Conservation (phyloP, 805 yeast genomes). For the Kazachstania kunashirensis region DNA sequence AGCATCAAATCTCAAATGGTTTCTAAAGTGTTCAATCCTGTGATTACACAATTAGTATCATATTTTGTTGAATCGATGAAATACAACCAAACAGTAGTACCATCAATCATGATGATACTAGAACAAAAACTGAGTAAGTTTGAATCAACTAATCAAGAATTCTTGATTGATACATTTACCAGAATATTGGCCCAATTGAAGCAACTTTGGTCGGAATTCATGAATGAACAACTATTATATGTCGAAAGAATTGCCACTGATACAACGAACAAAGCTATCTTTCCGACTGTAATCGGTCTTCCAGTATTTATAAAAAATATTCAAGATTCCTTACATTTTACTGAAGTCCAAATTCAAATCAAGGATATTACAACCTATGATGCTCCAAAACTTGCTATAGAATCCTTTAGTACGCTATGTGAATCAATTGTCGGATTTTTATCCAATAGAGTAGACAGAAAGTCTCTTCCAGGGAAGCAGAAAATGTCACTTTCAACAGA, state of each 20-base stretch:
- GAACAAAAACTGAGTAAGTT: conserved; percentile 31
- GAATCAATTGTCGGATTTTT: conserved; percentile 6
- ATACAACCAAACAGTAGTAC: conserved; percentile 33
- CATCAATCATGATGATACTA: conserved; percentile 34
- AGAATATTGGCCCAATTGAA: conserved; percentile 44
- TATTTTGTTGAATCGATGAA: conserved; percentile 29
- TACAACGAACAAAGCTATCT: conserved; percentile 32
- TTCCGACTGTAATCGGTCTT: conserved; percentile 38
- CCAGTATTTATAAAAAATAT: conserved; percentile 36
- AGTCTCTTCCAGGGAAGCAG: background rate
- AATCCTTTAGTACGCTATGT: conserved; percentile 3
- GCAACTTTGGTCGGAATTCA: conserved; percentile 48
- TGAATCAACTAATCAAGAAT: conserved; percentile 56
- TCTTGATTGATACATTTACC: conserved; percentile 39
- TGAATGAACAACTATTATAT: conserved; percentile 42
- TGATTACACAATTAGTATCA: conserved; percentile 21
- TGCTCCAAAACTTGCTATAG: conserved; percentile 1
- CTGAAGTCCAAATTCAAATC: conserved; percentile 2
- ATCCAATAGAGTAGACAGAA: conserved; percentile 1
- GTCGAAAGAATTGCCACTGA: conserved; percentile 32
- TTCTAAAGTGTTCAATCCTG: conserved; percentile 36
- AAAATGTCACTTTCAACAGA: conserved; percentile 3
- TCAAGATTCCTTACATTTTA: conserved; percentile 28
- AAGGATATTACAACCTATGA: conserved; percentile 3
- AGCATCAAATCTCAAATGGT: conserved; percentile 38